Percentiles rank a stretch among this genome's conserved stretches.
Conservation (phyloP, 371 early-diverging fungal genomes). For the Apophysomyces variabilis region DNA sequence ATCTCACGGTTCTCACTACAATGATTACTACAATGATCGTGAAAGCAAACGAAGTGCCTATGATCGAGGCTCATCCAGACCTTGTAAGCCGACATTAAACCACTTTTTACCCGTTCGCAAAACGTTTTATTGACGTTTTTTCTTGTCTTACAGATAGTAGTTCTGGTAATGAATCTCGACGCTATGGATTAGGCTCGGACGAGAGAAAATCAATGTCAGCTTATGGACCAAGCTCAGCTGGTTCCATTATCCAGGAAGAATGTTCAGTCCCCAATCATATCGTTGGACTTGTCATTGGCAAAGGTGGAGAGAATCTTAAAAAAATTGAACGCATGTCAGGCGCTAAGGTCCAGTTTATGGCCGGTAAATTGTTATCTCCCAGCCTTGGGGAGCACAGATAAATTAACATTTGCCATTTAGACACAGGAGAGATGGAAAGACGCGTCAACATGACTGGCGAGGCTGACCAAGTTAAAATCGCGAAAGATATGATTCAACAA, state of each 20-base stretch:
- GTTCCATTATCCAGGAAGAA: conserved; percentile 45
- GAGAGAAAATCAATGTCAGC: conserved; percentile 34
- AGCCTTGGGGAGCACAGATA: neutral
- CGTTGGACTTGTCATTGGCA: conserved; percentile 88
- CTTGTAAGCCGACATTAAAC: conserved; percentile 25
- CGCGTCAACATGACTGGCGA: conserved; percentile 68
- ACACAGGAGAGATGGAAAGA: conserved; percentile 60
- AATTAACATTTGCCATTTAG: conserved; percentile 19
- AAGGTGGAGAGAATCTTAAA: conserved; percentile 82
- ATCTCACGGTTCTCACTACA: conserved; percentile 68
- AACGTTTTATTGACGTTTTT: neutral
- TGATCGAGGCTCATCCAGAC: conserved; percentile 39
- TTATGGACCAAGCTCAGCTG: conserved; percentile 19
- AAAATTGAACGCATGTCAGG: conserved; percentile 77
- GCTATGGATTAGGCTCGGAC: conserved; percentile 63
- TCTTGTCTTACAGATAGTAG: conserved; percentile 3
- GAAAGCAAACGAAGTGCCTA: conserved; percentile 55
- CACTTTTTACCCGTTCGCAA: no score
- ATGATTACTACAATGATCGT: conserved; percentile 38
- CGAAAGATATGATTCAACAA: conserved; percentile 64
- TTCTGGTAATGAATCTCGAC: conserved; percentile 35
- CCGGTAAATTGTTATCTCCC: conserved; percentile 42
- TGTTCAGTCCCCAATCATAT: conserved; percentile 68
- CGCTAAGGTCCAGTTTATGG: conserved; percentile 72
- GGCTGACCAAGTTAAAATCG: conserved; percentile 62